A percentile compares a stretch with the other conserved stretches of the same genome.
These are phyloP conservation scores for Cryomyces minteri DNA, from an alignment of 495 filamentous ascomycete species.

Conservation along the genomic window DNA sequence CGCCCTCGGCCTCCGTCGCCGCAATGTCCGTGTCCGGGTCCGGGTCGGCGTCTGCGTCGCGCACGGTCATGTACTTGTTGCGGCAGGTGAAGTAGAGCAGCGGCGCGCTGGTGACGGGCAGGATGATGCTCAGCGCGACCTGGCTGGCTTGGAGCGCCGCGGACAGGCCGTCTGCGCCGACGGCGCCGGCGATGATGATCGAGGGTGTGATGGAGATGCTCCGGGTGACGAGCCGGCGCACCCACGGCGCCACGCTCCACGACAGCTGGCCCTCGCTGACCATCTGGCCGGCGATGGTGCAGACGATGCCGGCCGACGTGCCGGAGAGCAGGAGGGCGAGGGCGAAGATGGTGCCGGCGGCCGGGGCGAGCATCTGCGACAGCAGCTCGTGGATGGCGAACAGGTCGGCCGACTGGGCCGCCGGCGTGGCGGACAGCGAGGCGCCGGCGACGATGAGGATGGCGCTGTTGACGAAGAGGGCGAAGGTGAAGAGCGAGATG, in stretches of 20 bases:
- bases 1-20: no score
- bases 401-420: conserved; percentile 43
- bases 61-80: conserved; percentile 64
- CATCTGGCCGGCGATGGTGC: conserved; percentile 74
- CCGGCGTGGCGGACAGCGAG: conserved; percentile 33
- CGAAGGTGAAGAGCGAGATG: conserved; percentile 73
- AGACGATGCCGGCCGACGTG: conserved; percentile 59
- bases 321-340: conserved; percentile 63
- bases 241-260: conserved; percentile 52
- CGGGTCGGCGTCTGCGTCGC: not conserved
- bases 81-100: conserved; percentile 77
- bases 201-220: conserved; percentile 61
- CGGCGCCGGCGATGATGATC: conserved; percentile 66
- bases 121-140: conserved; percentile 60
- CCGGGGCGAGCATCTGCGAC: conserved; percentile 46
- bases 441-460: conserved; percentile 83
- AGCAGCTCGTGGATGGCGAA: conserved; percentile 73
- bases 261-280: conserved; percentile 61
- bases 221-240: conserved; percentile 50
- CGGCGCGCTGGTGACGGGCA: conserved; percentile 69
- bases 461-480: conserved; percentile 78
- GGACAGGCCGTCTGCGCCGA: conserved; percentile 50
- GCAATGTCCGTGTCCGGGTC: not conserved
- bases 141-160: conserved; percentile 61
- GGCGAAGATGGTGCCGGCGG: conserved; percentile 57